Evolutionary conservation across 441 rosid species (phyloP), one percentile per base, ranked within the genome.

Genomic region (Erodium texanum): DNA sequence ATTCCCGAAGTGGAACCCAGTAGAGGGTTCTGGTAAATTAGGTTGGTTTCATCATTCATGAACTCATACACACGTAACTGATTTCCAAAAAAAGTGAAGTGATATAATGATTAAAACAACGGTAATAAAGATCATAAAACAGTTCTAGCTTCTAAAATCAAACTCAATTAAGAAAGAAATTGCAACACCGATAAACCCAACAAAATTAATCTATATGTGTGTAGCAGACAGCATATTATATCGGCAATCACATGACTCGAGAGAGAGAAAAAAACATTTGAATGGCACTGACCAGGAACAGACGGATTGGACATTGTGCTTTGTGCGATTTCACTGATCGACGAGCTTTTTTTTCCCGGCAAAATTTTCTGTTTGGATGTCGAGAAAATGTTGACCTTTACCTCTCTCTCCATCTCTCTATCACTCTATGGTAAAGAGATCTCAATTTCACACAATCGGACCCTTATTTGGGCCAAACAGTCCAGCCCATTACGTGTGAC

Each of bases 31-130:
- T 58, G 24, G 29, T 58, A 58, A 58, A 8, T 58, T 58, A 9
- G 63, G 15, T 22, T 10, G 63, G 29, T 58, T 58, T 22, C 63
- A 58, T 58, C 27, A 58, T 58, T 3, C 63, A 58, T 56, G 62
- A 56, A 14, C 62, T 19, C 6, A 56, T 20, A 20, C 19, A 0
- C 18, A 48, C 10, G 24, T 3, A 16, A n/a, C 22, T 5, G 1
- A 16, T 5, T 3, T n/a, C 59, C 20, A 16, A 14, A 0, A 14
- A 48, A 48, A 27, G 29, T 4, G 4, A 1, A 4, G 29, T 27
- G 29, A 27, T 4, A 27, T 27, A 27, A 27, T 27, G 4, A 27
- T 27, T 27, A 27, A n/a, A n/a, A n/a, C n/a, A n/a, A n/a, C n/a
- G n/a, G n/a, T n/a, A n/a, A n/a, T n/a, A n/a, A n/a, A n/a, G n/a